Evolutionary conservation across 2,329 filamentous ascomycete genomes (phyloP).

Genomic region (Cladosporium sp.): DNA sequence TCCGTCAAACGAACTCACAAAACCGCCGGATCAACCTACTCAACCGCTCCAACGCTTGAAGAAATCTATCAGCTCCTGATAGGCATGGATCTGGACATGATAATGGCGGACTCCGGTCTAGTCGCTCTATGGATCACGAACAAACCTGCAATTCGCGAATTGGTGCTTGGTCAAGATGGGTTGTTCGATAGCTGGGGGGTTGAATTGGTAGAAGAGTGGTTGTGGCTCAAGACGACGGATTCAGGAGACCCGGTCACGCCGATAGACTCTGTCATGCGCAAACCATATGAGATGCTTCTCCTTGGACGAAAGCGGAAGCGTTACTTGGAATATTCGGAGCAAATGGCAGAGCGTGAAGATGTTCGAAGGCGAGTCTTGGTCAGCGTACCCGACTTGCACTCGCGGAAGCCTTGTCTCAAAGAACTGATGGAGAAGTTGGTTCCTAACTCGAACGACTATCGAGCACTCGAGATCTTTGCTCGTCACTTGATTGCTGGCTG

Average conservation of each 20-base stretch:
- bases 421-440: conserved; percentile 55
- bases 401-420: conserved; percentile 69
- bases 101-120: conserved; percentile 51
- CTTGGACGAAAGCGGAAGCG: conserved; percentile 43
- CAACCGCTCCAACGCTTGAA: conserved; percentile 37
- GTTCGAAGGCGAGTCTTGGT: conserved; percentile 54
- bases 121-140: conserved; percentile 78
- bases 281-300: conserved; percentile 71
- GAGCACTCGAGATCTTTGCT: conserved; percentile 71
- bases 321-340: not conserved
- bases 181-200: conserved; percentile 65
- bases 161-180: conserved; percentile 51
- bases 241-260: conserved; percentile 60
- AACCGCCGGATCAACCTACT: conserved; percentile 26
- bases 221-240: conserved; percentile 69
- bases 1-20: conserved; percentile 60
- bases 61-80: conserved; percentile 42
- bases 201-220: conserved; percentile 64
- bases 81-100: conserved; percentile 46
- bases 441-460: conserved; percentile 40
- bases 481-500: conserved; percentile 68
- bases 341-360: conserved; percentile 9
- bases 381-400: conserved; percentile 71
- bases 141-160: conserved; percentile 52
- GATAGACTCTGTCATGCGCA: conserved; percentile 60